Conservation (phyloP, 768 basidiomycete genomes). For the Lactarius pseudohatsudake region DNA sequence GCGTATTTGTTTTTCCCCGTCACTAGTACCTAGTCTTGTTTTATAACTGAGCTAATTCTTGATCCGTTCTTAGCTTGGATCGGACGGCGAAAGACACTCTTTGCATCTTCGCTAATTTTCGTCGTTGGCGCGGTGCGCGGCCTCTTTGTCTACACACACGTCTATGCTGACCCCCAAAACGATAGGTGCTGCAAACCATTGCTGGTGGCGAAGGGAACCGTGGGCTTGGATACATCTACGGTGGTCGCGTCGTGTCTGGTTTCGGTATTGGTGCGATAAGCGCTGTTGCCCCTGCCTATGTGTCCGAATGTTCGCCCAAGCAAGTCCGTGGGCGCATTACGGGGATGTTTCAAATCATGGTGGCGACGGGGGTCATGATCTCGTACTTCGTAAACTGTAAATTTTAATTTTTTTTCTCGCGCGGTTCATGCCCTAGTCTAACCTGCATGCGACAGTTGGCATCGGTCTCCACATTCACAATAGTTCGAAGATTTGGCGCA, state of each 20-base stretch:
- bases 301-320: constrained; percentile 86
- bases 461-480: constrained; percentile 52
- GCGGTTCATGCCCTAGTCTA: neutral
- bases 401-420: constrained; percentile 34
- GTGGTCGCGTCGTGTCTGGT: constrained; percentile 77
- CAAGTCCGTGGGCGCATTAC: constrained; percentile 84
- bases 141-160: constrained; percentile 3
- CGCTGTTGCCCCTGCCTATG: constrained; percentile 82
- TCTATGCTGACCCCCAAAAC: neutral
- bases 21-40: neutral
- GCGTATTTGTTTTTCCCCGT: neutral
- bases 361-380: constrained; percentile 81
- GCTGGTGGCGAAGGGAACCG: constrained; percentile 53
- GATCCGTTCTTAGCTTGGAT: constrained; percentile 46
- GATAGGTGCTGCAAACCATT: constrained; percentile 67
- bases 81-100: constrained; percentile 64
- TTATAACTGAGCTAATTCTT: neutral
- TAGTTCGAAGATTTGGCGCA: constrained; percentile 58
- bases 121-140: constrained; percentile 63
- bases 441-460: constrained; percentile 45
- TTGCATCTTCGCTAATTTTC: constrained; percentile 64
- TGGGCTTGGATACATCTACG: constrained; percentile 71
- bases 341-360: constrained; percentile 85
- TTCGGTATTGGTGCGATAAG: constrained; percentile 82
- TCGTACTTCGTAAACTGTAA: constrained; percentile 79